phyloP scores from a whole-genome alignment of 2,329 filamentous ascomycete species.

The Sporothrix brasiliensis region DNA sequence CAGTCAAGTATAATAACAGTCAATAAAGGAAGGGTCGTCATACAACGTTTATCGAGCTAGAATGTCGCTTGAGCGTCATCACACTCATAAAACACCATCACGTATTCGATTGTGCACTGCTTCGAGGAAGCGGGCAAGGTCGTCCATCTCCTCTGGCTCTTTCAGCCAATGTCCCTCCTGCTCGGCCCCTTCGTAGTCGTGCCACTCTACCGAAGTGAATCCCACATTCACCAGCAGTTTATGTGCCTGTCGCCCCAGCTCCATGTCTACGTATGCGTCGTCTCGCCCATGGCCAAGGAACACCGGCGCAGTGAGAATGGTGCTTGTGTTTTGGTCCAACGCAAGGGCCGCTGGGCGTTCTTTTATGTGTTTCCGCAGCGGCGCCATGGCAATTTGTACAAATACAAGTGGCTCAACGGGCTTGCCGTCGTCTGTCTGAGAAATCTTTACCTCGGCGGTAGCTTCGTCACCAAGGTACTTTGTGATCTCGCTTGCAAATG shows the following conservation, averaged over 20 bases:
- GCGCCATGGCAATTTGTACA: background rate
- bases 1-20: background rate
- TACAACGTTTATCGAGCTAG: background rate
- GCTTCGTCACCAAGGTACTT: background rate
- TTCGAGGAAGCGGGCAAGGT: conserved; percentile 21
- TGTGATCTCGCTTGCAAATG: conserved; percentile 23
- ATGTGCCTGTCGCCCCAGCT: conserved; percentile 22
- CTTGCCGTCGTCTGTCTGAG: background rate
- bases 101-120: background rate
- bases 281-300: conserved; percentile 32
- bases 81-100: background rate
- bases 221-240: conserved; percentile 17
- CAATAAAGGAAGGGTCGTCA: background rate
- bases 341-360: background rate
- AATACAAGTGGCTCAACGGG: background rate
- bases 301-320: conserved; percentile 20
- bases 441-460: background rate
- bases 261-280: conserved; percentile 31
- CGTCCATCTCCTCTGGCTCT: conserved; percentile 31
- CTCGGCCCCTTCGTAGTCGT: conserved; percentile 29
- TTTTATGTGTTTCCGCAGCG: background rate
- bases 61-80: background rate
- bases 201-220: conserved; percentile 26
- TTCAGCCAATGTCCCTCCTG: conserved; percentile 34
- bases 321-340: background rate